Percentiles rank a stretch among this genome's conserved stretches.
phyloP scores from a whole-genome alignment of 176 grass and related monocot species.

The Carex pumila region DNA sequence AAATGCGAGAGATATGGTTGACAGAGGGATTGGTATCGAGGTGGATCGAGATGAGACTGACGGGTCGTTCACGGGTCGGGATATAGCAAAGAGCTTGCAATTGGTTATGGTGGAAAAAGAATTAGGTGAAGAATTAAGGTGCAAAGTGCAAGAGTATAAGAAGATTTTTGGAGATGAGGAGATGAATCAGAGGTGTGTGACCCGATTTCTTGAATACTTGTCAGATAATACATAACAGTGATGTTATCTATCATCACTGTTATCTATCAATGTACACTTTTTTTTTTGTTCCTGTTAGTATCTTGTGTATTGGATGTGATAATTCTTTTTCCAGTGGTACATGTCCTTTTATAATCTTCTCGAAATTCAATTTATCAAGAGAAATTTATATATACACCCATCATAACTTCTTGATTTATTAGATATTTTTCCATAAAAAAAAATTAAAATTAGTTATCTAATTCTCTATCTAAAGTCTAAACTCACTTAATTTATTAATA shows the following conservation, averaged over 20 bases:
- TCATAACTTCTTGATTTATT: no score
- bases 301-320: no score
- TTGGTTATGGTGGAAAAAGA: conserved; percentile 38
- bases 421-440: no score
- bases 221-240: conserved; percentile 10
- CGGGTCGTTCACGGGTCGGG: conserved; percentile 33
- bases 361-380: no score
- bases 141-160: conserved; percentile 26
- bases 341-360: no score
- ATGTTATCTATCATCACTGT: no score
- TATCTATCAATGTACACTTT: neutral
- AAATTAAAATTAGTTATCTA: no score
- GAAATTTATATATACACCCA: no score
- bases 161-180: conserved; percentile 43
- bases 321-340: no score
- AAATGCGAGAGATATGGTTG: conserved; percentile 42
- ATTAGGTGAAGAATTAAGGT: conserved; percentile 16
- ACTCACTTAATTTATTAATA: no score
- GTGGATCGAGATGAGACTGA: conserved; percentile 38
- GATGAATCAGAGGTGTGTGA: conserved; percentile 30
- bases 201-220: conserved; percentile 28
- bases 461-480: no score
- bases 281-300: neutral
- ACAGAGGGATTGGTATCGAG: conserved; percentile 34
- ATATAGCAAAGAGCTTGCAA: conserved; percentile 37